phyloP scores from a whole-genome alignment of 208 protist genomes.

The Endotrypanum monterogeii region DNA sequence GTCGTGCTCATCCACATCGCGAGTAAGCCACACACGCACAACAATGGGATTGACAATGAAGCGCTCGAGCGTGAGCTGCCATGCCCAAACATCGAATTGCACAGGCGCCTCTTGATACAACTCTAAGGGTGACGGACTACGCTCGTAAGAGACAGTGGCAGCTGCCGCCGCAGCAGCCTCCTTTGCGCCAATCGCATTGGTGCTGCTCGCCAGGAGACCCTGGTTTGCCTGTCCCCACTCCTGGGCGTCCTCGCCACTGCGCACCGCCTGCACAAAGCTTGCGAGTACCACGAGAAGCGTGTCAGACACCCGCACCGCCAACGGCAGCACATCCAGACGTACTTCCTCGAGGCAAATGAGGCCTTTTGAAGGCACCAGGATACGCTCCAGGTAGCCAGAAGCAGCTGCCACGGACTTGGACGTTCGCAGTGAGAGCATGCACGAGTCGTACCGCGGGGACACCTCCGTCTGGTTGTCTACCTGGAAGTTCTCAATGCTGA shows the following conservation, averaged over 20 bases:
- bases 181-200: constrained; percentile 19
- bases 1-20: constrained; percentile 71
- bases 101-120: constrained; percentile 58
- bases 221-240: background rate
- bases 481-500: constrained; percentile 85
- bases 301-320: constrained; percentile 83
- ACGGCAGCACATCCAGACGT: constrained; percentile 71
- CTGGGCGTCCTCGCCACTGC: constrained; percentile 15
- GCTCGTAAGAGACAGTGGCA: constrained; percentile 26
- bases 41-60: constrained; percentile 89
- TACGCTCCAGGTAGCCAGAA: constrained; percentile 58
- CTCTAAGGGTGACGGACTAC: constrained; percentile 38
- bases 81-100: constrained; percentile 62
- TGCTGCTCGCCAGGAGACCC: constrained; percentile 18
- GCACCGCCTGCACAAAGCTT: constrained; percentile 36
- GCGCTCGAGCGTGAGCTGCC: constrained; percentile 71
- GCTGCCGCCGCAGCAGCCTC: constrained; percentile 29
- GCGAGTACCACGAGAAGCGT: constrained; percentile 64
- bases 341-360: constrained; percentile 77
- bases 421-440: constrained; percentile 65
- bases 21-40: constrained; percentile 81
- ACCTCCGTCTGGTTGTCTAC: constrained; percentile 88
- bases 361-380: constrained; percentile 50
- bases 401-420: constrained; percentile 40
- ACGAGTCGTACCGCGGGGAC: constrained; percentile 73